Evolutionary conservation across 75 land plant genomes (phyloP).

Genomic region (Sequoia sempervirens): DNA sequence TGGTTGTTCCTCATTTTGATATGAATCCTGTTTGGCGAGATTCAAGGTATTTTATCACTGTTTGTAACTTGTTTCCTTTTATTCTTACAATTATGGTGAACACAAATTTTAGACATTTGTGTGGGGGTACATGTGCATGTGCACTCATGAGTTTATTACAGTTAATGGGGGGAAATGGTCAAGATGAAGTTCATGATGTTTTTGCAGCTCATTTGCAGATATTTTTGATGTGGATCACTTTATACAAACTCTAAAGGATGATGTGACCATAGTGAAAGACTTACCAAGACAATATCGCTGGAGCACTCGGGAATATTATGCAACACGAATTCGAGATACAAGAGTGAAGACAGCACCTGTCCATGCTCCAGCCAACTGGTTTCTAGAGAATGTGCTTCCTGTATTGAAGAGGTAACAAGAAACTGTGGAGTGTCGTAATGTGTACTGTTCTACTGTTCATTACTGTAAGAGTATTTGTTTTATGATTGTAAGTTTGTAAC

Average conservation of each 20-base stretch:
- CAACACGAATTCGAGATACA: constrained; percentile 74
- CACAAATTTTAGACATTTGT: not conserved
- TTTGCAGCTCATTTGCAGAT: constrained; percentile 82
- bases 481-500: not conserved
- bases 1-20: constrained; percentile 85
- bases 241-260: constrained; percentile 59
- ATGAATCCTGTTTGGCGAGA: constrained; percentile 96
- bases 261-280: constrained; percentile 70
- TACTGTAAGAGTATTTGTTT: not conserved
- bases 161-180: not conserved
- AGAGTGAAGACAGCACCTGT: constrained; percentile 85
- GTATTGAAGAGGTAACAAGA: constrained; percentile 54
- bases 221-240: constrained; percentile 96
- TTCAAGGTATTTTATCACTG: constrained; percentile 54
- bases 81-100: not conserved
- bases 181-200: constrained; percentile 17
- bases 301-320: constrained; percentile 95
- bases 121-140: not conserved
- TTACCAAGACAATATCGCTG: constrained; percentile 73
- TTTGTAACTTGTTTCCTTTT: not conserved
- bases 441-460: not conserved
- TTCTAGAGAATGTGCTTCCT: constrained; percentile 75
- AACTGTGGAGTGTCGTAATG: not conserved
- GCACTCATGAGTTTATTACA: not conserved
- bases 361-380: constrained; percentile 90